Evolutionary conservation across 345 rosid genomes (phyloP).

Genomic region (Triadica sebifera): DNA sequence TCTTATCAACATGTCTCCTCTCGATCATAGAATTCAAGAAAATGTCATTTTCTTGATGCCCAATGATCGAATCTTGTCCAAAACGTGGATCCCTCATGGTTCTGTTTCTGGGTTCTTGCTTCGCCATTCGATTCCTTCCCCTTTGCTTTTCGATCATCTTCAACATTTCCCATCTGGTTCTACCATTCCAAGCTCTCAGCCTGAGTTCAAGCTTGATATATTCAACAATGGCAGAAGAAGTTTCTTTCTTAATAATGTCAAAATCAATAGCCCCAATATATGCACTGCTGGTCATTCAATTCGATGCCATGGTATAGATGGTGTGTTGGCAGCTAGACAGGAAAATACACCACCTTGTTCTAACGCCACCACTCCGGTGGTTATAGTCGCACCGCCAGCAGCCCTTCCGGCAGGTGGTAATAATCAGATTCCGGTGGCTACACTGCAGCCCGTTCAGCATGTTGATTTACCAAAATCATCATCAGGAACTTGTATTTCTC

Average conservation of each 20-base stretch:
- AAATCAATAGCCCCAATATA: slow-evolving; percentile 53
- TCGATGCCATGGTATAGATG: slow-evolving; percentile 74
- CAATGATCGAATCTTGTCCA: slow-evolving; percentile 50
- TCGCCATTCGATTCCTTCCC: slow-evolving; percentile 70
- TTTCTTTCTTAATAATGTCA: slow-evolving; percentile 59
- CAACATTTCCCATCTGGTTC: slow-evolving; percentile 58
- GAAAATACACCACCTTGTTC: slow-evolving; percentile 34
- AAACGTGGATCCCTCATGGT: slow-evolving; percentile 24
- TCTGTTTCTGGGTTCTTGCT: slow-evolving; percentile 52
- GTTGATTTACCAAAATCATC: slow-evolving; percentile 9
- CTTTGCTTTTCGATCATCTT: slow-evolving; percentile 63
- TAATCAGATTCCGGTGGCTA: slow-evolving; percentile 6
- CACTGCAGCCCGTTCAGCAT: slow-evolving; percentile 15
- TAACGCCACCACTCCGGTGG: slow-evolving; percentile 11
- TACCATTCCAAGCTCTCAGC: slow-evolving; percentile 47
- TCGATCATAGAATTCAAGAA: slow-evolving; percentile 17
- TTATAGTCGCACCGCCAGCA: neutral
- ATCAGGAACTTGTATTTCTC: slow-evolving; percentile 6
- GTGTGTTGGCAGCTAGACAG: slow-evolving; percentile 33
- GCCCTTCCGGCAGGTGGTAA: neutral
- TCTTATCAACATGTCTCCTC: slow-evolving; percentile 64
- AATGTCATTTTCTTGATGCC: slow-evolving; percentile 84
- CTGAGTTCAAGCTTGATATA: slow-evolving; percentile 45
- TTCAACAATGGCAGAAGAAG: slow-evolving; percentile 50
- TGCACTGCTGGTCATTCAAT: slow-evolving; percentile 60